Evolutionary conservation across 1,284 basidiomycete species (phyloP), one percentile per base, ranked within the genome.

Genomic region (Sanghuangporus weigelae): DNA sequence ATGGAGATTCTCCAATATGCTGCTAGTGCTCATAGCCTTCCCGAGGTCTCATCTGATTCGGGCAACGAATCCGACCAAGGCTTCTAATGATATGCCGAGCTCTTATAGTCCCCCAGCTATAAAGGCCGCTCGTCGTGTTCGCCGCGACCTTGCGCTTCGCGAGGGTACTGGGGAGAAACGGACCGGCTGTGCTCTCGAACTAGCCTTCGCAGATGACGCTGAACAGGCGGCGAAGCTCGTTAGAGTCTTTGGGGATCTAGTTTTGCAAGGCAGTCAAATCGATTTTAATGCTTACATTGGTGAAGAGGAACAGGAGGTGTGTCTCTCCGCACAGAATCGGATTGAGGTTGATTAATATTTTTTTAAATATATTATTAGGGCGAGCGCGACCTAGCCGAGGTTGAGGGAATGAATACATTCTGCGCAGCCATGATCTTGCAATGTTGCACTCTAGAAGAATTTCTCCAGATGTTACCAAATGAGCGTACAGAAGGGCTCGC

Each of bases 21-120:
- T 88, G 1, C 69, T 92, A 21, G 65, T 92, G 14, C 82, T 92
- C 57, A 86, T 90, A 71, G 84, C 84, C 2, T 90, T 86, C 67
- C 83, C 84, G 2, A 71, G 73, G 12, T 76, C 79, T 0, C 75
- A 75, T 64, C 71, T 75, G 40, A 72, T 68, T 64, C 71, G 62
- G 19, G 42, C 19, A 63, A 64, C 50, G 48, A 54, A 38, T 63
- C 77, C 80, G 1, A 40, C 56, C 26, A n/a, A 26, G 40, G 26
- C 42, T 26, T 19, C 26, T 39, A 66, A 69, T 2, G 65, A 68
- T 46, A 70, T 61, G 63, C 60, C 60, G 2, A 59, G 42, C 42
- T 23, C 71, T 19, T 91, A 87, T 67, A 83, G 86, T 1, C 81
- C 85, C 5, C 85, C 86, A 0, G 80, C 87, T 35, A 66, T 89